phyloP scores from a whole-genome alignment of 2,329 filamentous ascomycete genomes.

The Myriosclerotinia curreyana region DNA sequence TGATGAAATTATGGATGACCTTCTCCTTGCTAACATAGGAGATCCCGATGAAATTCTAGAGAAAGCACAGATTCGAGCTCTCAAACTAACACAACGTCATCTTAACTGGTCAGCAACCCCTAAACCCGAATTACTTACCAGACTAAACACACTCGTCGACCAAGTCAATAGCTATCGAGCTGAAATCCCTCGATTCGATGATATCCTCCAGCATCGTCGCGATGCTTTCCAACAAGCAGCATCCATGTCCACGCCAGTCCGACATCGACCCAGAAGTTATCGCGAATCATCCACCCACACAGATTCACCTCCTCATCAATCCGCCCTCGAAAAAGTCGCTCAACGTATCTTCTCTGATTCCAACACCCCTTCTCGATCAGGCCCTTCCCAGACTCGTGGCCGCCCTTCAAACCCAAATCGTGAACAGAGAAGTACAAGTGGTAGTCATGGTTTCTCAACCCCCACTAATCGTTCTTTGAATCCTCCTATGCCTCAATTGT shows the following conservation, averaged over 20 bases:
- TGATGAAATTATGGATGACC: slow-evolving; percentile 41
- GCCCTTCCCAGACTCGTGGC: slow-evolving; percentile 37
- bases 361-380: slow-evolving; percentile 36
- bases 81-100: slow-evolving; percentile 52
- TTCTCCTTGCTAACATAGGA: slow-evolving; percentile 20
- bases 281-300: slow-evolving; percentile 47
- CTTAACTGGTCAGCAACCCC: slow-evolving; percentile 53
- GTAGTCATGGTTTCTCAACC: slow-evolving; percentile 32
- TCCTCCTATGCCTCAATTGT: slow-evolving; percentile 33
- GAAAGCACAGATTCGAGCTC: slow-evolving; percentile 46
- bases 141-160: slow-evolving; percentile 58
- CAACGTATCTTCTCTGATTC: slow-evolving; percentile 59
- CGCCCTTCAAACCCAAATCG: slow-evolving; percentile 28
- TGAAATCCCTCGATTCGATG: slow-evolving; percentile 68
- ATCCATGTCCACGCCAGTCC: slow-evolving; percentile 37
- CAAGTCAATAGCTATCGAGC: slow-evolving; percentile 61
- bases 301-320: slow-evolving; percentile 52
- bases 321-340: slow-evolving; percentile 58
- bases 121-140: slow-evolving; percentile 52
- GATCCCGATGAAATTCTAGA: slow-evolving; percentile 42
- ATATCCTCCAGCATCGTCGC: slow-evolving; percentile 63
- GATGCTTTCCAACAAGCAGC: slow-evolving; percentile 62
- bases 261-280: slow-evolving; percentile 44
- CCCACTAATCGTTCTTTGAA: slow-evolving; percentile 28
- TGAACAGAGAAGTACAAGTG: slow-evolving; percentile 29